Evolutionary conservation across 2,329 filamentous ascomycete genomes (phyloP), one percentile per base, ranked within the genome.

Genomic region (Colletotrichum sojae): DNA sequence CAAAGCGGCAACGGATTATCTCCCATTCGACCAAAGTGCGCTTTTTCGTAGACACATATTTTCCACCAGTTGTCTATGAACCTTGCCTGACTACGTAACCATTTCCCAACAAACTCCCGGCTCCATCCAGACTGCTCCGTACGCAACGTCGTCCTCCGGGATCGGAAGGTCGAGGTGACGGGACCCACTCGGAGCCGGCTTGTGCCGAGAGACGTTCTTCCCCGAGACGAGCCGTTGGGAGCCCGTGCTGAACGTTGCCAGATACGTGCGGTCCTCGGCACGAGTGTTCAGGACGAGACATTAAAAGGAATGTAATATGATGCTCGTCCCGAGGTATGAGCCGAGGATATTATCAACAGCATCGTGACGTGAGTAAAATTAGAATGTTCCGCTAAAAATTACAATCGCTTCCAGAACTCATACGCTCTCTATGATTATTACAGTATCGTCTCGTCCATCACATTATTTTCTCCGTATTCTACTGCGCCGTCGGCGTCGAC

Each of bases 181-280:
- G 36, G 59, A 16, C 59, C 52, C 18, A 43, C n/a, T 4, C 54
- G 53, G 49, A 46, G 46, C 61, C 60, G 43, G n/a, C 39, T 65
- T 69, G 31, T 45, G 66, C 61, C 66, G 66, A 69, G 13, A 49
- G 16, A 15, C 40, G 40, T n/a, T n/a, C 2, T 46, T 46, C 16
- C 12, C 43, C 16, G 43, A 46, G 31, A 36, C 31, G 10, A 36
- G 31, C 31, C 31, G 31, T 36, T 36, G 31, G 31, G 31, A 10
- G 31, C 9, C 9, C 8, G 8, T 9, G 31, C 2, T 36, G 10
- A 36, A 9, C 9, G 10, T 36, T 36, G 2, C 31, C 31, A 36
- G 6, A 36, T 36, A 36, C 31, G 2, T 36, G 31, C 31, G 31
- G 31, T 36, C 6, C 8, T 36, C 31, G 6, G 2, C 2, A 9